phyloP scores from a whole-genome alignment of 345 rosid species.

The Rubroshorea leprosula region DNA sequence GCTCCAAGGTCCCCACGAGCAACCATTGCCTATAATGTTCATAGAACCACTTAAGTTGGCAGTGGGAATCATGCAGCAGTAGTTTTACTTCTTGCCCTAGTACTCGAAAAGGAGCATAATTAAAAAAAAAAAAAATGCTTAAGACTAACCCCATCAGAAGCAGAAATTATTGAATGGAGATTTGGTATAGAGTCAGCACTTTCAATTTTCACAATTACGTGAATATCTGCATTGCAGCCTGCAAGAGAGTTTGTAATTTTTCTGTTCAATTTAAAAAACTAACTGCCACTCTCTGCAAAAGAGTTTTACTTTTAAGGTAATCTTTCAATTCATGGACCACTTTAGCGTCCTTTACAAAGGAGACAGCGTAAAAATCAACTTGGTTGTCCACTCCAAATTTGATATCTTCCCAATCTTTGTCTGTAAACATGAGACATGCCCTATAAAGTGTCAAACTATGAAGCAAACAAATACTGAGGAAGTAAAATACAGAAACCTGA shows the following conservation, averaged over 20 bases:
- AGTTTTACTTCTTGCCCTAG: not conserved
- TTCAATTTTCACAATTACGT: slow-evolving; percentile 79
- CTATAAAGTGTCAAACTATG: not conserved
- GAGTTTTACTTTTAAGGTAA: slow-evolving; percentile 59
- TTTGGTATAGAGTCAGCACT: slow-evolving; percentile 94
- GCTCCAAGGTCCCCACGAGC: slow-evolving; percentile 99
- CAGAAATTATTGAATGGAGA: slow-evolving; percentile 79
- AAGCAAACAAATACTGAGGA: not conserved
- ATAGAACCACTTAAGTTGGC: slow-evolving; percentile 6
- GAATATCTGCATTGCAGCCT: slow-evolving; percentile 85
- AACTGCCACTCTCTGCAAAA: slow-evolving; percentile 1
- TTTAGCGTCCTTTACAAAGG: slow-evolving; percentile 94
- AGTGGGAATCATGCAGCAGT: not conserved
- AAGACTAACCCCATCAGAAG: slow-evolving; percentile 91
- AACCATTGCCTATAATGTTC: slow-evolving; percentile 77
- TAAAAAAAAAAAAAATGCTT: slow-evolving; percentile 1
- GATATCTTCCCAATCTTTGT: slow-evolving; percentile 98
- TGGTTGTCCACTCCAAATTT: slow-evolving; percentile 96
- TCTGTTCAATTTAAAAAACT: slow-evolving; percentile 14
- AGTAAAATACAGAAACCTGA: slow-evolving; percentile 13
- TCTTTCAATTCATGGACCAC: slow-evolving; percentile 84
- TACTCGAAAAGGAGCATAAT: not conserved
- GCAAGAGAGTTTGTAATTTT: slow-evolving; percentile 20
- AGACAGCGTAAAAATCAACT: slow-evolving; percentile 95
- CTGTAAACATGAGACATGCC: slow-evolving; percentile 30